A percentile compares a stretch with the other conserved stretches of the same genome.
phyloP scores from a whole-genome alignment of 192 early-diverging fungal genomes.

The Diversispora eburnea region DNA sequence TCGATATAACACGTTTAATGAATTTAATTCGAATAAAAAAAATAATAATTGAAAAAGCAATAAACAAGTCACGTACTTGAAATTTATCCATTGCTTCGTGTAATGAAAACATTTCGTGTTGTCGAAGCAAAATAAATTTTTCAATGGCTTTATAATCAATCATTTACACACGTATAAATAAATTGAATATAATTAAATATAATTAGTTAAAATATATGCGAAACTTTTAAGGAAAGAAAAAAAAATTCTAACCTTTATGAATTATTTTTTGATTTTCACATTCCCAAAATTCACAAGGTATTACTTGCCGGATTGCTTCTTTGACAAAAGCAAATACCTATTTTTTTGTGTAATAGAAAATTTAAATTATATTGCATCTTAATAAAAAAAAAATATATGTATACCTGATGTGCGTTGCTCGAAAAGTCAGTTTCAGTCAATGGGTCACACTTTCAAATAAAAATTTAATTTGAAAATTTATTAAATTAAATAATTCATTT shows the following conservation, averaged over 20 bases:
- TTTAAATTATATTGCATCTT: neutral
- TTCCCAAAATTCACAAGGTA: neutral
- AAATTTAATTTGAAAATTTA: neutral
- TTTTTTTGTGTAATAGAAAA: neutral
- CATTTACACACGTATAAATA: neutral
- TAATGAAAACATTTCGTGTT: neutral
- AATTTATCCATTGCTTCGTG: neutral
- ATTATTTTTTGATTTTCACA: neutral
- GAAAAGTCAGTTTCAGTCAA: too few relatives aligned
- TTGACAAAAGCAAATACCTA: slow-evolving; percentile 9
- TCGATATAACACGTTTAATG: neutral
- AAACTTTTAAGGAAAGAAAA: neutral
- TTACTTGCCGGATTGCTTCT: neutral
- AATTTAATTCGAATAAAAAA: too few relatives aligned
- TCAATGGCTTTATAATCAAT: neutral
- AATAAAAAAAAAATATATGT: neutral
- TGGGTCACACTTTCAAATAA: neutral
- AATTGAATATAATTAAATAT: neutral
- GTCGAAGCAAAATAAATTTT: neutral
- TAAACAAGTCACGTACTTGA: neutral
- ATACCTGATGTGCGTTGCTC: neutral
- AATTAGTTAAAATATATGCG: neutral
- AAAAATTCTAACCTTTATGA: neutral
- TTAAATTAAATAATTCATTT: neutral
- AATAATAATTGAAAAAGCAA: neutral